Base-by-base conservation (phyloP, 768 basidiomycete species). In the Lactarius vividus region DNA sequence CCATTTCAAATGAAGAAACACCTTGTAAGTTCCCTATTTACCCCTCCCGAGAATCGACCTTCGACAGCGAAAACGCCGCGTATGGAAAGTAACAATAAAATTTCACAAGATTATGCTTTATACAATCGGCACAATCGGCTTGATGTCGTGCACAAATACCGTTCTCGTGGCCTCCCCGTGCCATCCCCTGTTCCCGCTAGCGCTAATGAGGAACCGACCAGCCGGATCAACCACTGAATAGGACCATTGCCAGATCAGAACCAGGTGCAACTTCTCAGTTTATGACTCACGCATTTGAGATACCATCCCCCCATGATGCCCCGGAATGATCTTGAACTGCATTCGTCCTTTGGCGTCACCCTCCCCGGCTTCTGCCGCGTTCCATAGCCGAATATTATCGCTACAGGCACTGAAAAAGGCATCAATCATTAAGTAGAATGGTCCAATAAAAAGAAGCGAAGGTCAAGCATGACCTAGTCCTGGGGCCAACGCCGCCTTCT, bases 341-440 rank as follows among this genome's bases (percentile, higher is more conserved):
- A 89, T 88, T 9, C 88, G 86, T 62, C 85, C 84, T 57, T 75
- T 82, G 20, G 81, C 80, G 69, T 94, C 92, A 15, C 79, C 75
- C 72, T 90, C 88, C 42, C 83, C 84, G 31, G 87, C 86, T 63
- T 94, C 91, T 15, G 87, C 84, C 15, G 91, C 89, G 71, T 98
- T 94, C 96, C 96, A 98, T 44, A 98, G 76, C 15, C 96, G 85
- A 68, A 98, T 84, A 73, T 96, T 96, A 78, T 98, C 96, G 58
- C 88, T 83, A 10, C 94, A 96, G 11, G 94, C 96, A 70, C 92
- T 96, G 71, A 39, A 62, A 49, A 39, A 62, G 52, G 40, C 57
- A 59, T 59, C 57, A 70, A 49, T 63, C 39, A 10, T 46, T 26
- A 35, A 3, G 29, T 20, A 18, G 52, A 63, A 59, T 46, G 62